These are phyloP conservation scores for Colletotrichum sp. DNA, from an alignment of 2,329 filamentous ascomycete genomes.

Conservation along the genomic window DNA sequence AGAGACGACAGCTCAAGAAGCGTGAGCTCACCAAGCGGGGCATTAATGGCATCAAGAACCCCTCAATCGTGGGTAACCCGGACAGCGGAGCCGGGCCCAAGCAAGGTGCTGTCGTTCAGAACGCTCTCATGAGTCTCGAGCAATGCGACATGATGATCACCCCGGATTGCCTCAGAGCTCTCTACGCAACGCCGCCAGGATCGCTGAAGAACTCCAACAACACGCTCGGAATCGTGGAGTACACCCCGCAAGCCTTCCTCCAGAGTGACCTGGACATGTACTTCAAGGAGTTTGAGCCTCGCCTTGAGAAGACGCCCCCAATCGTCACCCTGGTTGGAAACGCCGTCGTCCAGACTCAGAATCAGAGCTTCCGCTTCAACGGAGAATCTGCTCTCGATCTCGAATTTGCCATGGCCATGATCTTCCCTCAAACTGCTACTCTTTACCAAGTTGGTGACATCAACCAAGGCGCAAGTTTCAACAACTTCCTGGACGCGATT, in stretches of 20 bases:
- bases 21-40: constrained; percentile 19
- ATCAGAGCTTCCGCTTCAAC: constrained; percentile 26
- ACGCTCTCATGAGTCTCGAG: constrained; percentile 31
- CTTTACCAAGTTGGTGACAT: constrained; percentile 49
- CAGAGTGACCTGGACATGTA: constrained; percentile 54
- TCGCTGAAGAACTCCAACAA: constrained; percentile 41
- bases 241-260: constrained; percentile 55
- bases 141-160: constrained; percentile 62
- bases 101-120: constrained; percentile 32
- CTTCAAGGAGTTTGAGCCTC: constrained; percentile 47
- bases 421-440: constrained; percentile 56
- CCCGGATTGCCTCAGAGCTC: constrained; percentile 57
- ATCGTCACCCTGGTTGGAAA: constrained; percentile 52
- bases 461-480: constrained; percentile 43
- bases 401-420: constrained; percentile 57
- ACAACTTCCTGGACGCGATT: constrained; percentile 48
- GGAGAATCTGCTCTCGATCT: constrained; percentile 62
- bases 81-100: constrained; percentile 31
- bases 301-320: constrained; percentile 49
- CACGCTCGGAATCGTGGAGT: constrained; percentile 58
- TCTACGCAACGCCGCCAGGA: constrained; percentile 50
- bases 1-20: constrained; percentile 23
- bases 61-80: constrained; percentile 32
- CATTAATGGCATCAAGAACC: constrained; percentile 14
- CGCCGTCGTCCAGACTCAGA: constrained; percentile 43